Conservation (phyloP, 2,329 filamentous ascomycete genomes). For the Aspergillus hiratsukae region DNA sequence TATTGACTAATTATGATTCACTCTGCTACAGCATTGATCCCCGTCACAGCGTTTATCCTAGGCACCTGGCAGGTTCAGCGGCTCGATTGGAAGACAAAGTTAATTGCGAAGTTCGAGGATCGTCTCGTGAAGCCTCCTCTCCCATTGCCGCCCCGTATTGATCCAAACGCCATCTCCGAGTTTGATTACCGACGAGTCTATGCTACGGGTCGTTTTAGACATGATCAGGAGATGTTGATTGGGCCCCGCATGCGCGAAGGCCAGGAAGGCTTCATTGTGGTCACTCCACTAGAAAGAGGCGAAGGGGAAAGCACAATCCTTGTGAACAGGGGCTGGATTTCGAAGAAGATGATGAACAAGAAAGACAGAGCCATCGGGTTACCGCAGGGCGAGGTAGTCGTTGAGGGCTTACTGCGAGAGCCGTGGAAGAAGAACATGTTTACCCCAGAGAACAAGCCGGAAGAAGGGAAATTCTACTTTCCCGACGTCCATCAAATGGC, state of each 20-base stretch:
- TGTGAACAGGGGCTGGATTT: slow-evolving; percentile 89
- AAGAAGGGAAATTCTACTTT: slow-evolving; percentile 86
- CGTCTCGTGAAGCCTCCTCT: slow-evolving; percentile 79
- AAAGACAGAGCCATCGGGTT: slow-evolving; percentile 59
- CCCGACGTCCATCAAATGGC: slow-evolving; percentile 94
- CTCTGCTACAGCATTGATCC: slow-evolving; percentile 65
- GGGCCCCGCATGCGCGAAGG: slow-evolving; percentile 87
- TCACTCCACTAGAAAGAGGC: slow-evolving; percentile 80
- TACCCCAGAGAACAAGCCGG: slow-evolving; percentile 82
- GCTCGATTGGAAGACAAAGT: slow-evolving; percentile 86
- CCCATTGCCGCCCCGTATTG: slow-evolving; percentile 76
- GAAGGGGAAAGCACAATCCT: slow-evolving; percentile 64
- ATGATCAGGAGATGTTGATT: slow-evolving; percentile 95
- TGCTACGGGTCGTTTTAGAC: slow-evolving; percentile 67
- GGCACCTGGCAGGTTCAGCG: slow-evolving; percentile 96
- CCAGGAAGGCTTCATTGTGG: slow-evolving; percentile 81
- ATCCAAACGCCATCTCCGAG: slow-evolving; percentile 73
- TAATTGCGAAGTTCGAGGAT: slow-evolving; percentile 89
- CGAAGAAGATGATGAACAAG: slow-evolving; percentile 67
- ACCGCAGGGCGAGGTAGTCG: slow-evolving; percentile 64
- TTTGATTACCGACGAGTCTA: slow-evolving; percentile 89
- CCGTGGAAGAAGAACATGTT: slow-evolving; percentile 99
- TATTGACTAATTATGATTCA: slow-evolving; percentile 6
- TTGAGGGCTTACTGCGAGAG: slow-evolving; percentile 80
- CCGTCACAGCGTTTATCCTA: slow-evolving; percentile 81